Base-by-base conservation (phyloP, 495 filamentous ascomycete species). In the Trichoderma orchidacearum region DNA sequence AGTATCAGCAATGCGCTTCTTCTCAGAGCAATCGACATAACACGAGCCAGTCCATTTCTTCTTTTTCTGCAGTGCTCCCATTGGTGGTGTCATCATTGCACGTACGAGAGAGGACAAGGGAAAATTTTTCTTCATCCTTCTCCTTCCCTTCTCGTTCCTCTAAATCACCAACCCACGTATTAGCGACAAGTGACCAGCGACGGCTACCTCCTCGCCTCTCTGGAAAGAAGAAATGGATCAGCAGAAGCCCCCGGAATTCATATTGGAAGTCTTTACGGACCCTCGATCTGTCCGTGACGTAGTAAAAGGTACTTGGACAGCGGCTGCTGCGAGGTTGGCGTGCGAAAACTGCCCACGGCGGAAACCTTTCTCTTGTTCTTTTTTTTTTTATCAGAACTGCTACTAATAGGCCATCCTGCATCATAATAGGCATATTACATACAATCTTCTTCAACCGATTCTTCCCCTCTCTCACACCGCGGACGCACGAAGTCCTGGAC, bases 361-460 rank as follows among this genome's bases (percentile, higher is more conserved):
- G 7, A 50, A 50, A 36, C 32, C 32, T n/a, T n/a, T 36, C 32
- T n/a, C 32, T 36, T 36, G n/a, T n/a, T 35, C 32, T 35, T n/a
- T 35, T n/a, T 35, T n/a, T 35, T n/a, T 35, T n/a, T 35, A 8
- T 35, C 32, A 8, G 8, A 8, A 8, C 18, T 9, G 50, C 50
- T 29, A 15, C 27, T 21, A 17, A 51, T 7, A 13, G 29, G 15
- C 21, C 21, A 21, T 6, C 17, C 18, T 29, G 9, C 56, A 35
- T 31, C 11, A 41, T 18, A 51, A 7, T 59, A 97, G 92, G 86
- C 58, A 86, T 96, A 63, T 84, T 97, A 53, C 90, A 96, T 69
- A 93, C 92, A 36, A 95, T 98, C 66, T 98, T 97, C 84, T 98
- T 98, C 76, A 90, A 97, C 71, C 88, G 93, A 59, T 95, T 90